A percentile compares a stretch with the other conserved stretches of the same genome.
phyloP scores from a whole-genome alignment of 192 early-diverging fungal species.

The Borealophlyctis nickersoniae region DNA sequence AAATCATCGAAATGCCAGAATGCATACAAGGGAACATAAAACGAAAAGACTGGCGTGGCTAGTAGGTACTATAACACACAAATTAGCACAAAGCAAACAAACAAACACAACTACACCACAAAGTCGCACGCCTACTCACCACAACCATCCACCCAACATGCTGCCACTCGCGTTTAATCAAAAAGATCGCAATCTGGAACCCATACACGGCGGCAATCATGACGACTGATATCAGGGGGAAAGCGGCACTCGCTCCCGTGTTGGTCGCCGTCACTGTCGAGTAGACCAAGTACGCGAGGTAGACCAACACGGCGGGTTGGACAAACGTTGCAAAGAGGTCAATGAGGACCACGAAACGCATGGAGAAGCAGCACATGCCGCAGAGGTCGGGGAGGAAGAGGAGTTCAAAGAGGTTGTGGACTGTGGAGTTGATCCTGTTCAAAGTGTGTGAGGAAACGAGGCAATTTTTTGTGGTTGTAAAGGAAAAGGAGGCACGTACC shows the following conservation, averaged over 20 bases:
- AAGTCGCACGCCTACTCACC: conserved; percentile 12
- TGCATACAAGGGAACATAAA: conserved; percentile 85
- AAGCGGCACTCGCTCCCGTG: background rate
- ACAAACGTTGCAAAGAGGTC: conserved; percentile 78
- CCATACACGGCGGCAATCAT: conserved; percentile 85
- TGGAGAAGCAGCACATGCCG: conserved; percentile 89
- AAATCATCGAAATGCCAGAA: conserved; percentile 99
- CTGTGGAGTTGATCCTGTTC: conserved; percentile 94
- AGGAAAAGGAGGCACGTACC: no score
- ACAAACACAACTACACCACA: conserved; percentile 4
- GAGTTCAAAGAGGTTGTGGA: conserved; percentile 88
- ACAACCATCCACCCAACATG: conserved; percentile 91
- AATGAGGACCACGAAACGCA: conserved; percentile 82
- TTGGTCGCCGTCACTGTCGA: conserved; percentile 39
- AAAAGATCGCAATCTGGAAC: conserved; percentile 77
- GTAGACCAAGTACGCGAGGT: conserved; percentile 61
- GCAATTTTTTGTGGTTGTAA: no score
- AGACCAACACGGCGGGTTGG: conserved; percentile 49
- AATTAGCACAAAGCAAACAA: conserved; percentile 11
- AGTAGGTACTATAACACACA: conserved; percentile 58
- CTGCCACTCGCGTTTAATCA: conserved; percentile 63
- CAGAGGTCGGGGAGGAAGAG: conserved; percentile 75
- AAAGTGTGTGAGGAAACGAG: no score
- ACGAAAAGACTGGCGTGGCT: conserved; percentile 81
- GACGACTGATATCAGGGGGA: conserved; percentile 71